Percentiles rank a stretch among this genome's conserved stretches.
Evolutionary conservation across 345 rosid genomes (phyloP).

Genomic region (Gossypium stocksii): DNA sequence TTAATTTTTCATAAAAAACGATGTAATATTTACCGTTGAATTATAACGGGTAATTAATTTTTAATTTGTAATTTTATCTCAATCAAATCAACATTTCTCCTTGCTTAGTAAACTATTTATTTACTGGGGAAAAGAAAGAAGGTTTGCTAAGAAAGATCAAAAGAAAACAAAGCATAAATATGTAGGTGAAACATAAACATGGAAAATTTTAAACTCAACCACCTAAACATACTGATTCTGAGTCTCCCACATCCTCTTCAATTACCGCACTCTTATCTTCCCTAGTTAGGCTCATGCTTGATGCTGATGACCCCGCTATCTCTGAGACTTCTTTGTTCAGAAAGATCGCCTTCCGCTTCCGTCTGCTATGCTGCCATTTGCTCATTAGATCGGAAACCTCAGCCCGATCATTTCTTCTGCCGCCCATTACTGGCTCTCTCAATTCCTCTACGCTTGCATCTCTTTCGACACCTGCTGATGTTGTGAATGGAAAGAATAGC

Average conservation of each 20-base stretch:
- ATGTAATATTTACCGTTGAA: no score
- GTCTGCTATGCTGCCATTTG: constrained; percentile 42
- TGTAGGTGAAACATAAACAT: no score
- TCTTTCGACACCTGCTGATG: constrained; percentile 9
- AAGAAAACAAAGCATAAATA: not conserved
- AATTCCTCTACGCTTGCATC: constrained; percentile 5
- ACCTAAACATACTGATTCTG: constrained; percentile 39
- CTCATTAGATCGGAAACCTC: constrained; percentile 32
- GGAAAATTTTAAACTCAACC: not conserved
- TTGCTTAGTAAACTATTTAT: not conserved
- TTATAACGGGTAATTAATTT: no score
- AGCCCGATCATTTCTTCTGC: constrained; percentile 1
- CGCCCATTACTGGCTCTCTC: constrained; percentile 7
- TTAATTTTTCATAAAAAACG: no score
- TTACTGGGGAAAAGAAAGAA: no score
- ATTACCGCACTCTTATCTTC: constrained; percentile 25
- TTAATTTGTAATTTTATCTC: no score
- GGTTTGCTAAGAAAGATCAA: no score
- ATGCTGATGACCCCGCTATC: constrained; percentile 24
- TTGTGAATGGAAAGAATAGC: constrained; percentile 31
- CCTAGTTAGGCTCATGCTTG: constrained; percentile 29
- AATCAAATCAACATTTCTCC: not conserved
- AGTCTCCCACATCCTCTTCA: constrained; percentile 38
- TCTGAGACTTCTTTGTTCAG: constrained; percentile 11
- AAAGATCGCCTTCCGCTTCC: constrained; percentile 38